A percentile compares a stretch with the other conserved stretches of the same genome.
phyloP scores from a whole-genome alignment of 164 flowering plant genomes.

The Tetrastigma voinierianum region DNA sequence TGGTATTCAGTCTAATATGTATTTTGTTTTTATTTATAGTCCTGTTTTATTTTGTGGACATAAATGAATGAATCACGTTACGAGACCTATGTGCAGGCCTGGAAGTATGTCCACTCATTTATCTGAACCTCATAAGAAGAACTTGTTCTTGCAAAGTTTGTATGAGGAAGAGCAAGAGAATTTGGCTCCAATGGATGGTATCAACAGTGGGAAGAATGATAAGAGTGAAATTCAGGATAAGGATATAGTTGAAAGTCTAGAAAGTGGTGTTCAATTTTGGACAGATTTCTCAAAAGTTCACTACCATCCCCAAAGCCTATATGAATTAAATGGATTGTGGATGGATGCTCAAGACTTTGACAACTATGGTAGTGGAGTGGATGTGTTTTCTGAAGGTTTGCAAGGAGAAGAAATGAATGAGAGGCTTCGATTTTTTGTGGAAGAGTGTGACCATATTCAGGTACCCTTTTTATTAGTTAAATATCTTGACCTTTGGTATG shows the following conservation, averaged over 20 bases:
- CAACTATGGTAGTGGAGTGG: slow-evolving; percentile 79
- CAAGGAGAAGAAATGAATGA: slow-evolving; percentile 79
- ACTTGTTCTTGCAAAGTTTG: slow-evolving; percentile 82
- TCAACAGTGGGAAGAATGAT: slow-evolving; percentile 18
- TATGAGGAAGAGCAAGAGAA: slow-evolving; percentile 50
- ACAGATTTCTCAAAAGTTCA: slow-evolving; percentile 95
- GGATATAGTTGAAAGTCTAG: slow-evolving; percentile 65
- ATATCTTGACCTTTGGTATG: neutral
- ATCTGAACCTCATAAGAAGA: slow-evolving; percentile 67
- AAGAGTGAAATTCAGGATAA: slow-evolving; percentile 42
- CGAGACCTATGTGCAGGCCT: slow-evolving; percentile 46
- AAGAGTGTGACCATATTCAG: slow-evolving; percentile 95
- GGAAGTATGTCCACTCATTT: slow-evolving; percentile 61
- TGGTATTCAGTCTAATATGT: neutral
- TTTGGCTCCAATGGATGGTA: slow-evolving; percentile 5
- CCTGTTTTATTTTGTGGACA: neutral
- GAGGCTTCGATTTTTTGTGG: slow-evolving; percentile 86
- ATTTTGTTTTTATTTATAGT: neutral
- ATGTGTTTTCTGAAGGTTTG: slow-evolving; percentile 49
- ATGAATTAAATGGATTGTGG: slow-evolving; percentile 73
- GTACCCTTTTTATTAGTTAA: slow-evolving; percentile 24
- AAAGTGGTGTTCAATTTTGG: slow-evolving; percentile 72
- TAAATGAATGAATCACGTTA: slow-evolving; percentile 9
- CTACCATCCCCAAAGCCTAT: slow-evolving; percentile 85
- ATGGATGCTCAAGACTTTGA: slow-evolving; percentile 50